phyloP scores from a whole-genome alignment of 139 green algal species.

The Picochlorum sp. region DNA sequence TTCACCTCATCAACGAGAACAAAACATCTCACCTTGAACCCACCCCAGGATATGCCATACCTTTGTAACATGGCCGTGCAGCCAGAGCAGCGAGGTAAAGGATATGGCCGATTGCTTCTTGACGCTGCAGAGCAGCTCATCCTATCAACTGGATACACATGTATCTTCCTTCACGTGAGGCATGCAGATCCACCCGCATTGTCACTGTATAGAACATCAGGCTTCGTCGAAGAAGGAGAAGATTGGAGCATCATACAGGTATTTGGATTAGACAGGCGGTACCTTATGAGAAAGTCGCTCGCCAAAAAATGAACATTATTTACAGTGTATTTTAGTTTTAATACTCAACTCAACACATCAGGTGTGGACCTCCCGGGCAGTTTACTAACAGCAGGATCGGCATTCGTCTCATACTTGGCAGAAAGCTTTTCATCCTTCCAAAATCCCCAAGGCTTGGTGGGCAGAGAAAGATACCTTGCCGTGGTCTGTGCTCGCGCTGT shows the following conservation, averaged over 20 bases:
- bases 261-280: conserved; percentile 32
- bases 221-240: conserved; percentile 17
- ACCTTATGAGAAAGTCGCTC: conserved; percentile 36
- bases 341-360: neutral
- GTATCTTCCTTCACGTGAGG: conserved; percentile 51
- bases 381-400: conserved; percentile 8
- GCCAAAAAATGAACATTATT: neutral
- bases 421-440: conserved; percentile 23
- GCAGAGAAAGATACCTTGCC: conserved; percentile 20
- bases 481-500: neutral
- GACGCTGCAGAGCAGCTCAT: conserved; percentile 41
- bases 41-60: conserved; percentile 48
- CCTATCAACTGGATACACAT: conserved; percentile 14
- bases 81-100: conserved; percentile 20
- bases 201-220: conserved; percentile 27
- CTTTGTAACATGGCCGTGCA: conserved; percentile 67
- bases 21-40: conserved; percentile 40
- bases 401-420: conserved; percentile 14
- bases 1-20: conserved; percentile 36
- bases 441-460: conserved; percentile 34
- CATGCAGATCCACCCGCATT: conserved; percentile 29
- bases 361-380: conserved; percentile 8
- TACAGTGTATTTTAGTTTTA: too few species aligned
- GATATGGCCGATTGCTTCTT: conserved; percentile 41
- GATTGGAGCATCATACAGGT: conserved; percentile 30